Percentiles rank a stretch among this genome's conserved stretches.
Evolutionary conservation across 1,284 basidiomycete genomes (phyloP).

Genomic region (Ustilago tritici): DNA sequence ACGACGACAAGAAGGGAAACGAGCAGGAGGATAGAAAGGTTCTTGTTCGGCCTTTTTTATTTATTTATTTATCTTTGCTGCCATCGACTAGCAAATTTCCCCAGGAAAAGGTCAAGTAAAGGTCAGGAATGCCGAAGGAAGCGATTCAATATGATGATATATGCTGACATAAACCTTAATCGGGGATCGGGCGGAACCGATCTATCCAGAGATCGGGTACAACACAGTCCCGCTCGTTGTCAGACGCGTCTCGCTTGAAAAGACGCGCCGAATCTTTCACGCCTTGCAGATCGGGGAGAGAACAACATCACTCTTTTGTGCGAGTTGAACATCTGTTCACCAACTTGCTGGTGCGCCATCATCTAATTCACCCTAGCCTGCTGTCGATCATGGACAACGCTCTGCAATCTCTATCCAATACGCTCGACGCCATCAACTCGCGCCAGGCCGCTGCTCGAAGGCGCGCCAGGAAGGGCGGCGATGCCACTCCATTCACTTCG

Average conservation of each 20-base stretch:
- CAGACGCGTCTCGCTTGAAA: constrained; percentile 20
- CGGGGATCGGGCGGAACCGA: no score
- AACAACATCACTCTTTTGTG: constrained; percentile 22
- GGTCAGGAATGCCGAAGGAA: neutral
- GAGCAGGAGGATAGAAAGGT: neutral
- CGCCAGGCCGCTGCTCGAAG: constrained; percentile 47
- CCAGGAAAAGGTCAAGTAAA: no score
- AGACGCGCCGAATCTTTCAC: constrained; percentile 18
- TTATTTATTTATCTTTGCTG: constrained; percentile 3
- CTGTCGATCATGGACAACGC: constrained; percentile 63
- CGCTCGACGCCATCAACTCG: constrained; percentile 58
- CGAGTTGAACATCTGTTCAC: no score
- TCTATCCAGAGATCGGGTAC: no score
- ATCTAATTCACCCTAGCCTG: constrained; percentile 4
- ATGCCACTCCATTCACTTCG: constrained; percentile 59
- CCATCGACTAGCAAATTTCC: neutral
- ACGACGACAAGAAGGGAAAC: constrained; percentile 14
- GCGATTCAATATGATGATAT: no score
- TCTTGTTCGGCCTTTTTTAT: neutral
- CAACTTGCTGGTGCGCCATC: constrained; percentile 6
- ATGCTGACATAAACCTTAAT: no score
- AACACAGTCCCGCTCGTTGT: no score
- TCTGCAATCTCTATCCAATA: constrained; percentile 55
- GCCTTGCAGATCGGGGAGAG: constrained; percentile 5
- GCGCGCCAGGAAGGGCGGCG: constrained; percentile 35